These are phyloP conservation scores for Sungouiozyma intestinalis DNA, from an alignment of 805 yeast species.

Conservation along the genomic window DNA sequence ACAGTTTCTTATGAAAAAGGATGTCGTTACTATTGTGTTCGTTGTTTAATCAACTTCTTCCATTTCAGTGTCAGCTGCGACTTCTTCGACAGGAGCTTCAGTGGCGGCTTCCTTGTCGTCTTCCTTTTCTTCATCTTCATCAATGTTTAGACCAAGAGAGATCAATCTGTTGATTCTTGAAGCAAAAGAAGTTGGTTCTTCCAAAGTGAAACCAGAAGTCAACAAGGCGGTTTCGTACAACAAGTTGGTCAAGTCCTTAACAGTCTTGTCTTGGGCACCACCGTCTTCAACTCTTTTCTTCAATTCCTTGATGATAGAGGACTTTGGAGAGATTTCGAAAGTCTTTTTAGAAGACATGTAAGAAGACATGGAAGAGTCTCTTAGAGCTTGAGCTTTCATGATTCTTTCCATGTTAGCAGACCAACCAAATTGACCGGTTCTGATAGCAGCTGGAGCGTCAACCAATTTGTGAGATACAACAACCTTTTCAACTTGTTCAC, in stretches of 20 bases:
- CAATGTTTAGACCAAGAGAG: conserved; percentile 96
- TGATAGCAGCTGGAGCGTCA: conserved; percentile 99
- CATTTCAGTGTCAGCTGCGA: conserved; percentile 88
- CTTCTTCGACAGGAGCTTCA: conserved; percentile 44
- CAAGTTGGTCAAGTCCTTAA: conserved; percentile 92
- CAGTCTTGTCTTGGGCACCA: conserved; percentile 97
- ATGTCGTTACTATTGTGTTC: neutral
- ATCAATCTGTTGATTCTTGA: conserved; percentile 96
- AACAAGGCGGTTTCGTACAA: conserved; percentile 95
- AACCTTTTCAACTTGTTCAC: conserved; percentile 98
- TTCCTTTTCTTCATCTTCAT: conserved; percentile 68
- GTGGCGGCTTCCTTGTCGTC: conserved; percentile 37
- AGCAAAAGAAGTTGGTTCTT: conserved; percentile 97
- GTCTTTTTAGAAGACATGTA: conserved; percentile 99
- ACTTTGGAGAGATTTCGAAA: conserved; percentile 95
- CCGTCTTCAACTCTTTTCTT: conserved; percentile 93
- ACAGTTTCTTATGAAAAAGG: neutral
- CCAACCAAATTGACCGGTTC: conserved; percentile 99
- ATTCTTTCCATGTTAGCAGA: conserved; percentile 99
- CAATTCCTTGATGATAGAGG: conserved; percentile 90
- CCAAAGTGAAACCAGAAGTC: conserved; percentile 97
- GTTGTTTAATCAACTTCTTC: conserved; percentile 87
- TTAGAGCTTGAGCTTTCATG: conserved; percentile 99
- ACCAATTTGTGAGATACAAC: conserved; percentile 94
- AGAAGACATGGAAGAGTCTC: conserved; percentile 97